Evolutionary conservation across 2,329 filamentous ascomycete species (phyloP).

Genomic region (Talaromyces atroroseus): DNA sequence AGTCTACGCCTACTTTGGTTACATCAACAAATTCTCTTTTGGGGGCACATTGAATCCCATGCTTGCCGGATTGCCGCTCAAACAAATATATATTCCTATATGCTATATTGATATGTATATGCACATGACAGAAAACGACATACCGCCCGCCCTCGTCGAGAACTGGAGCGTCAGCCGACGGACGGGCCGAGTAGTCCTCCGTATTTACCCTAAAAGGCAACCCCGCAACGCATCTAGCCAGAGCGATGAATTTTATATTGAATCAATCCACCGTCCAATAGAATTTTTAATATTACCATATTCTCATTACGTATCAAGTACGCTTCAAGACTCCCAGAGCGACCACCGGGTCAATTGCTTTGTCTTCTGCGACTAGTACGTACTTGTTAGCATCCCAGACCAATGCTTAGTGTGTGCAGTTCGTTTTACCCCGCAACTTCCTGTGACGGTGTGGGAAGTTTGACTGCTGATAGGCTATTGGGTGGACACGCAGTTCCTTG

Average conservation of each 20-base stretch:
- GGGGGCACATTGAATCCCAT: too few species aligned
- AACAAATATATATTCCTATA: too few species aligned
- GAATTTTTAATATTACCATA: too few species aligned
- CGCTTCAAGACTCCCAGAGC: too few species aligned
- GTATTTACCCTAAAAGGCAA: background rate
- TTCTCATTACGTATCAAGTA: too few species aligned
- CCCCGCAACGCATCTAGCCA: background rate
- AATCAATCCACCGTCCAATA: too few species aligned
- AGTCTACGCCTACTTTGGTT: background rate
- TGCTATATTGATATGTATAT: too few species aligned
- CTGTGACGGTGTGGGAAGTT: background rate
- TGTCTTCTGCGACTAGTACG: background rate
- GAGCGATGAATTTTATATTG: too few species aligned
- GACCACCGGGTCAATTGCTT: too few species aligned
- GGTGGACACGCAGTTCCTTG: background rate
- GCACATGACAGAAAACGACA: too few species aligned
- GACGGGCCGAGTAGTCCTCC: background rate
- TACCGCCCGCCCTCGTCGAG: background rate
- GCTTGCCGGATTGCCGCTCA: too few species aligned
- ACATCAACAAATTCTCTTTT: background rate
- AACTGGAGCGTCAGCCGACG: background rate
- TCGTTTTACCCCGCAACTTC: background rate
- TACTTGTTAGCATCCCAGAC: background rate
- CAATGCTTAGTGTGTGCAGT: background rate
- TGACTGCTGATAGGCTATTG: background rate